Conservation (phyloP, 495 filamentous ascomycete genomes). For the Penicillium manginii region DNA sequence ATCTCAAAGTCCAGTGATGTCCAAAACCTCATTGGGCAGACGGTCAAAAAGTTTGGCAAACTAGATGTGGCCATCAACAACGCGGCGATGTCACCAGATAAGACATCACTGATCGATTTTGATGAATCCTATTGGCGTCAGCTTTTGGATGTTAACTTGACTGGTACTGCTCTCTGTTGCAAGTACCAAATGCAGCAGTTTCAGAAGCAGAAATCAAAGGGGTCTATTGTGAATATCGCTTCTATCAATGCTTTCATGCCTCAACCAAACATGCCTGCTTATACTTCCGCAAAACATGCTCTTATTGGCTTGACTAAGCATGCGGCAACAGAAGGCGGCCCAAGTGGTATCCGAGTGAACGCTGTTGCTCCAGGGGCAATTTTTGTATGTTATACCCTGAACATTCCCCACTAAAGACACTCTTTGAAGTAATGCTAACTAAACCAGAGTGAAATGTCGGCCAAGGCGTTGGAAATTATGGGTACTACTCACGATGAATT, state of each 20-base stretch:
- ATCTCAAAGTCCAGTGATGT: slow-evolving; percentile 19
- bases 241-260: slow-evolving; percentile 35
- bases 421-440: neutral
- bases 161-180: slow-evolving; percentile 18
- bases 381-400: slow-evolving; percentile 1
- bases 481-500: slow-evolving; percentile 7
- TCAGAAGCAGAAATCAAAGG: slow-evolving; percentile 23
- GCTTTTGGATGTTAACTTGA: slow-evolving; percentile 20
- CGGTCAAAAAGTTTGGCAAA: slow-evolving; percentile 18
- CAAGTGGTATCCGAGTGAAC: slow-evolving; percentile 26
- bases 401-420: neutral
- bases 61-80: slow-evolving; percentile 30
- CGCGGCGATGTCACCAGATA: slow-evolving; percentile 20
- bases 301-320: slow-evolving; percentile 45
- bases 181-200: slow-evolving; percentile 29
- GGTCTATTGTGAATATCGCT: slow-evolving; percentile 48
- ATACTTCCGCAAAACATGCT: slow-evolving; percentile 49
- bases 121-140: slow-evolving; percentile 18
- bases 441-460: slow-evolving; percentile 33
- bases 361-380: slow-evolving; percentile 25
- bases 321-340: slow-evolving; percentile 29
- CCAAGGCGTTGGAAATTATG: slow-evolving; percentile 1
- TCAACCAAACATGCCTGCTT: slow-evolving; percentile 34
- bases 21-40: slow-evolving; percentile 18
- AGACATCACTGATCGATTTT: slow-evolving; percentile 2